phyloP scores from a whole-genome alignment of 2,329 filamentous ascomycete genomes.

The Colletotrichum costaricense region DNA sequence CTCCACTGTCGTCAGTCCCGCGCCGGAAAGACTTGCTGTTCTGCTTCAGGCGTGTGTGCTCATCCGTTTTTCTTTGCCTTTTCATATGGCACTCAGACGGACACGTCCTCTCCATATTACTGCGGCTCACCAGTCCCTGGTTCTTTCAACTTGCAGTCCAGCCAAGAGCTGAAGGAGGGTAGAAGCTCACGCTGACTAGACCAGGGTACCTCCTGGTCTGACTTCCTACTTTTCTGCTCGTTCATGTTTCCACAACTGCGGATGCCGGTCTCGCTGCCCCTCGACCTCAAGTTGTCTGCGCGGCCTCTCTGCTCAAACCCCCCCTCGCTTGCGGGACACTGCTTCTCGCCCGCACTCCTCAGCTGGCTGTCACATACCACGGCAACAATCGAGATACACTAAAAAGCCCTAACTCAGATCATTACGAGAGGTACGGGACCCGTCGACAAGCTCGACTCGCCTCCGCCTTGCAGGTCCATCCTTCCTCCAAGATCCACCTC shows the following conservation, averaged over 20 bases:
- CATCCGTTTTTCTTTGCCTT: constrained; percentile 9
- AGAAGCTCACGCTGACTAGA: constrained; percentile 16
- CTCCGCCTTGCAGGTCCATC: constrained; percentile 28
- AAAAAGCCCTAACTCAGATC: constrained; percentile 33
- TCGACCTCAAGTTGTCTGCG: constrained; percentile 33
- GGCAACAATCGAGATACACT: constrained; percentile 32
- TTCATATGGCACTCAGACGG: constrained; percentile 11
- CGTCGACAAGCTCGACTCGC: constrained; percentile 28
- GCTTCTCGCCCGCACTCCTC: constrained; percentile 23
- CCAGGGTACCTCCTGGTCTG: constrained; percentile 13
- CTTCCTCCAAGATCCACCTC: constrained; percentile 33
- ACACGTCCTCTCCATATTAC: neutral
- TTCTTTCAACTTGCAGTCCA: neutral
- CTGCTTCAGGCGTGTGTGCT: constrained; percentile 25
- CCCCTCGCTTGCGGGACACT: constrained; percentile 30
- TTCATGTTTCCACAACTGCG: constrained; percentile 31
- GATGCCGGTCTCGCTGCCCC: constrained; percentile 35
- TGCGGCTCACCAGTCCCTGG: constrained; percentile 5
- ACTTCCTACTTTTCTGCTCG: constrained; percentile 18
- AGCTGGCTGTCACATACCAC: constrained; percentile 29
- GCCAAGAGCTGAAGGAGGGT: constrained; percentile 26
- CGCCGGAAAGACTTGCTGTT: constrained; percentile 18
- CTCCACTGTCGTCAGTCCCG: constrained; percentile 35
- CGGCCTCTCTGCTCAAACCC: constrained; percentile 22
- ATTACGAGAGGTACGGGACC: constrained; percentile 27